Conservation (phyloP, 1,139 yeast genomes). For the Blastobotrys arbuscula region DNA sequence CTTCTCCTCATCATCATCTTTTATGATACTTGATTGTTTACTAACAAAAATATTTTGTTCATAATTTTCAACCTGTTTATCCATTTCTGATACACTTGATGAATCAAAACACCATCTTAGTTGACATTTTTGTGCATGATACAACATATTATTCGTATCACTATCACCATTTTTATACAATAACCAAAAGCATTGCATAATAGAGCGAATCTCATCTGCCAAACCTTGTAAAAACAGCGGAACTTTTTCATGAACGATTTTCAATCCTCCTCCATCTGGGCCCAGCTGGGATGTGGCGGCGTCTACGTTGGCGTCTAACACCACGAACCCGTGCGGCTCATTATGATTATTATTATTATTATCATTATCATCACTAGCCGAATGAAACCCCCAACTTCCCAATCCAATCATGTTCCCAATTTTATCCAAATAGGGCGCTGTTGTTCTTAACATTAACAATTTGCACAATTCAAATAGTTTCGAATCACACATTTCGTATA, state of each 20-base stretch:
- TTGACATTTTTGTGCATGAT: slow-evolving; percentile 7
- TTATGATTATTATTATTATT: too few species aligned
- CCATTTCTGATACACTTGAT: not conserved
- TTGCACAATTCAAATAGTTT: slow-evolving; percentile 19
- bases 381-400: slow-evolving; percentile 19
- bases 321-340: too few species aligned
- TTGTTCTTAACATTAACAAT: slow-evolving; percentile 21
- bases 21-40: not conserved
- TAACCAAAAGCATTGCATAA: slow-evolving; percentile 21
- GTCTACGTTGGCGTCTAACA: slow-evolving; percentile 12
- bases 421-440: slow-evolving; percentile 25
- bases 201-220: slow-evolving; percentile 23
- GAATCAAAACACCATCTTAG: slow-evolving; percentile 17
- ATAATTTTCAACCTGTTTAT: slow-evolving; percentile 1
- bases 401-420: slow-evolving; percentile 24
- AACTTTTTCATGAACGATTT: slow-evolving; percentile 5
- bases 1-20: not conserved
- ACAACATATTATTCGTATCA: slow-evolving; percentile 8
- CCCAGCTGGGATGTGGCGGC: too few species aligned
- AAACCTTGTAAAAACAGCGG: slow-evolving; percentile 22
- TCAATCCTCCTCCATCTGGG: too few species aligned
- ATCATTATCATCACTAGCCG: too few species aligned
- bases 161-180: slow-evolving; percentile 17
- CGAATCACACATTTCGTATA: slow-evolving; percentile 21
- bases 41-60: not conserved